phyloP scores from a whole-genome alignment of 352 stramenopile genomes.

The Phytophthora chlamydospora region DNA sequence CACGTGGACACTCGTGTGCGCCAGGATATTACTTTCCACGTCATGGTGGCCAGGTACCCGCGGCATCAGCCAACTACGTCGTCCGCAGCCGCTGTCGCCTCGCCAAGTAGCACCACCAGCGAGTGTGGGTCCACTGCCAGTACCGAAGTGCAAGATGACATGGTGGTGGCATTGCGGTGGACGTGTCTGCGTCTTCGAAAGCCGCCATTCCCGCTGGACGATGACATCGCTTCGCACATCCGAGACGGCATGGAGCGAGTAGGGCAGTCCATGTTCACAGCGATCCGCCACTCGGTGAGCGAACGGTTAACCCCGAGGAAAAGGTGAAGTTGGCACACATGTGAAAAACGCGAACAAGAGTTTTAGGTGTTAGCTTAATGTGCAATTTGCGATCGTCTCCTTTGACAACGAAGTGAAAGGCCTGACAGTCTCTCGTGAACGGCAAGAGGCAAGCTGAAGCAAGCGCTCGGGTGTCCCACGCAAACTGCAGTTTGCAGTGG shows the following conservation, averaged over 20 bases:
- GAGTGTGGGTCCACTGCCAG: not conserved
- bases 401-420: too few species aligned
- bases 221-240: constrained; percentile 28
- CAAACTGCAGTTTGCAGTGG: constrained; percentile 1
- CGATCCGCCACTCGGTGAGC: constrained; percentile 24
- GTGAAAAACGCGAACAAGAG: too few species aligned
- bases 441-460: too few species aligned
- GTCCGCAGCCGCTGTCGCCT: not conserved
- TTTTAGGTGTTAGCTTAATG: too few species aligned
- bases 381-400: not conserved
- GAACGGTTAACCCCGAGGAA: not conserved
- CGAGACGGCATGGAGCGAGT: constrained; percentile 33
- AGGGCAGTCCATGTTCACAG: constrained; percentile 31
- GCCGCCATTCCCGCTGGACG: constrained; percentile 31
- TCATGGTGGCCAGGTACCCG: constrained; percentile 39
- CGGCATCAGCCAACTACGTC: constrained; percentile 6
- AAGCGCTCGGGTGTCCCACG: not conserved
- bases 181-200: constrained; percentile 43
- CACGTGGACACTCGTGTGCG: constrained; percentile 38
- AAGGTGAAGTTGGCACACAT: too few species aligned
- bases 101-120: constrained; percentile 9
- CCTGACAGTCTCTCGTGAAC: too few species aligned
- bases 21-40: constrained; percentile 54
- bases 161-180: constrained; percentile 41
- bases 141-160: constrained; percentile 15